phyloP scores from a whole-genome alignment of 768 basidiomycete genomes.

The Rubroboletus satanas region DNA sequence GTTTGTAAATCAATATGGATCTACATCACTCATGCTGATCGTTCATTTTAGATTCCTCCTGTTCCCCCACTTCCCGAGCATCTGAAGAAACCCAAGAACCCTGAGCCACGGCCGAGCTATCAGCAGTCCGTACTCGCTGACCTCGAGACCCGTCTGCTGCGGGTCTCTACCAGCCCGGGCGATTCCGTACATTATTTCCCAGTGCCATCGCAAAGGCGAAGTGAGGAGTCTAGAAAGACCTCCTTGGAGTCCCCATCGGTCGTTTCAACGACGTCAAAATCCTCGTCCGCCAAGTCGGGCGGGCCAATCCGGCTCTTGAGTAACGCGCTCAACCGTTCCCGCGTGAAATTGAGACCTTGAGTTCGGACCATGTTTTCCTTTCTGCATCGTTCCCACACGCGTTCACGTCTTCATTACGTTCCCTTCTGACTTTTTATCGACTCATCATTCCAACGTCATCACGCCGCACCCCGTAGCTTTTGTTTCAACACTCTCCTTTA shows the following conservation, averaged over 20 bases:
- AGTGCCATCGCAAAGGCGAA: conserved; percentile 31
- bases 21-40: neutral
- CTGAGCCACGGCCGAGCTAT: conserved; percentile 22
- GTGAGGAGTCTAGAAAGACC: conserved; percentile 24
- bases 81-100: conserved; percentile 11
- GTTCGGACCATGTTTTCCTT: neutral
- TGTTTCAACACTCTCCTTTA: neutral
- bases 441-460: conserved; percentile 15
- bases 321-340: conserved; percentile 18
- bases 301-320: conserved; percentile 21
- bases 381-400: conserved; percentile 4
- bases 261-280: conserved; percentile 21
- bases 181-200: conserved; percentile 35
- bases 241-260: conserved; percentile 32
- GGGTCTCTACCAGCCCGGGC: conserved; percentile 23
- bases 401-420: conserved; percentile 7
- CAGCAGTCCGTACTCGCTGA: conserved; percentile 32
- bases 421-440: conserved; percentile 8
- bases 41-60: conserved; percentile 19
- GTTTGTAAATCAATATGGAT: conserved; percentile 14
- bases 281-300: conserved; percentile 18
- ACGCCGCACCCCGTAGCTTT: neutral
- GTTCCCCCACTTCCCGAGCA: conserved; percentile 29
- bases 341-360: conserved; percentile 18
- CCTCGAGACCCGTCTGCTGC: conserved; percentile 29